These are phyloP conservation scores for Saitozyma podzolica DNA, from an alignment of 768 basidiomycete genomes.

Conservation along the genomic window DNA sequence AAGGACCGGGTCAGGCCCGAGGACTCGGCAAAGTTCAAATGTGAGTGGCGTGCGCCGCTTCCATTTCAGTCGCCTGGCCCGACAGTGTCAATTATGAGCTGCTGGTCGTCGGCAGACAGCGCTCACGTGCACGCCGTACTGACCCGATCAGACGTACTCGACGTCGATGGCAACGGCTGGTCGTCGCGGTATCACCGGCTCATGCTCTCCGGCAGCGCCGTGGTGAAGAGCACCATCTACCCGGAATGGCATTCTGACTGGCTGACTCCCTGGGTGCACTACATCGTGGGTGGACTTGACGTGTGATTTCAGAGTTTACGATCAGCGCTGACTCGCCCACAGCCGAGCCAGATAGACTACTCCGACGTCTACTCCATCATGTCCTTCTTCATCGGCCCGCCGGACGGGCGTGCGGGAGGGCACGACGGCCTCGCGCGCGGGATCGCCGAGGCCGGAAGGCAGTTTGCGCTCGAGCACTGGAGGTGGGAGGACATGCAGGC, in stretches of 20 bases:
- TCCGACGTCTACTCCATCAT: conserved; percentile 50
- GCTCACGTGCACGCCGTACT: neutral
- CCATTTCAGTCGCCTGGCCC: too few relatives aligned
- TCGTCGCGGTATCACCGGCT: conserved; percentile 50
- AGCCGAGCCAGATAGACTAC: conserved; percentile 52
- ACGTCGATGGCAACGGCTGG: conserved; percentile 54
- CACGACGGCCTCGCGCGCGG: conserved; percentile 45
- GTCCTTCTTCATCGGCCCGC: conserved; percentile 49
- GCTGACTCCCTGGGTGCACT: conserved; percentile 54
- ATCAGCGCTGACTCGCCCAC: neutral
- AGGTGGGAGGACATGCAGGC: conserved; percentile 53
- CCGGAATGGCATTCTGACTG: conserved; percentile 52
- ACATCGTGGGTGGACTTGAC: conserved; percentile 43
- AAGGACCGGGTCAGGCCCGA: conserved; percentile 42
- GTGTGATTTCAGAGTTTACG: neutral
- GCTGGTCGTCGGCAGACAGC: neutral
- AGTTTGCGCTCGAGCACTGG: conserved; percentile 50
- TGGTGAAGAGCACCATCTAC: conserved; percentile 52
- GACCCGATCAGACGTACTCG: conserved; percentile 24
- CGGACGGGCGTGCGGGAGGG: conserved; percentile 36
- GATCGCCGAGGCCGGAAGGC: conserved; percentile 43
- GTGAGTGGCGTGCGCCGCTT: conserved; percentile 26
- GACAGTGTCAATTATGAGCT: too few relatives aligned
- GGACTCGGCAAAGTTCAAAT: conserved; percentile 47
- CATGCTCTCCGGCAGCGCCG: conserved; percentile 48